These are phyloP conservation scores for Trichophyton equinum DNA, from an alignment of 2,329 filamentous ascomycete genomes.

Conservation along the genomic window DNA sequence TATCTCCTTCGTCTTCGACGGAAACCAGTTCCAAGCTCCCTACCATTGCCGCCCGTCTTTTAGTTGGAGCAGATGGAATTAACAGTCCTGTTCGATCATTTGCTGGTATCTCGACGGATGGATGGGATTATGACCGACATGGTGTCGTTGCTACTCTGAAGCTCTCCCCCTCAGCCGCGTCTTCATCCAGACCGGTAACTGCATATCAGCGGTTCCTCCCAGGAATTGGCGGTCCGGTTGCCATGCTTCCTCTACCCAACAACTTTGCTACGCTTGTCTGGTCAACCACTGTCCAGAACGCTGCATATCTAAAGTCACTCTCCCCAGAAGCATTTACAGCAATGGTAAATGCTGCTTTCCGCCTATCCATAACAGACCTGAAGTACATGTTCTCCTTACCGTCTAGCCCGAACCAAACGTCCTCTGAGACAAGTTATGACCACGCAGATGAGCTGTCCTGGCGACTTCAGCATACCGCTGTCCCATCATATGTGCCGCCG, in stretches of 20 bases:
- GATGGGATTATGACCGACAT: conserved; percentile 88
- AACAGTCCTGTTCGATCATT: conserved; percentile 89
- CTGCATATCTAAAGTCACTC: conserved; percentile 65
- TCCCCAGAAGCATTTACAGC: conserved; percentile 61
- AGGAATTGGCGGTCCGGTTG: conserved; percentile 63
- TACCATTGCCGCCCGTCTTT: conserved; percentile 62
- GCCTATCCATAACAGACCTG: conserved; percentile 65
- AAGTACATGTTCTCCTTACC: conserved; percentile 63
- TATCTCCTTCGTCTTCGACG: conserved; percentile 43
- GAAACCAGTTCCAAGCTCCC: conserved; percentile 28
- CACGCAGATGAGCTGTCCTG: conserved; percentile 71
- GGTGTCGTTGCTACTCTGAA: conserved; percentile 83
- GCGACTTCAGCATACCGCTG: conserved; percentile 59
- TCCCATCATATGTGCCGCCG: conserved; percentile 49
- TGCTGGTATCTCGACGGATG: conserved; percentile 68
- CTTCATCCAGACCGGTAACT: conserved; percentile 43
- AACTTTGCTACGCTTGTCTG: conserved; percentile 79
- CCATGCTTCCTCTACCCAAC: conserved; percentile 78
- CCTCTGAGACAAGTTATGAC: conserved; percentile 19
- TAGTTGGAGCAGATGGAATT: conserved; percentile 87
- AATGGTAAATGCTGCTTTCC: conserved; percentile 88
- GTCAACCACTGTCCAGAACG: conserved; percentile 77
- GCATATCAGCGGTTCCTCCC: conserved; percentile 95
- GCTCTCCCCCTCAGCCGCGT: conserved; percentile 41
- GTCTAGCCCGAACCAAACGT: conserved; percentile 13